Evolutionary conservation across 2,329 filamentous ascomycete species (phyloP).

Genomic region (Grosmannia huntii): DNA sequence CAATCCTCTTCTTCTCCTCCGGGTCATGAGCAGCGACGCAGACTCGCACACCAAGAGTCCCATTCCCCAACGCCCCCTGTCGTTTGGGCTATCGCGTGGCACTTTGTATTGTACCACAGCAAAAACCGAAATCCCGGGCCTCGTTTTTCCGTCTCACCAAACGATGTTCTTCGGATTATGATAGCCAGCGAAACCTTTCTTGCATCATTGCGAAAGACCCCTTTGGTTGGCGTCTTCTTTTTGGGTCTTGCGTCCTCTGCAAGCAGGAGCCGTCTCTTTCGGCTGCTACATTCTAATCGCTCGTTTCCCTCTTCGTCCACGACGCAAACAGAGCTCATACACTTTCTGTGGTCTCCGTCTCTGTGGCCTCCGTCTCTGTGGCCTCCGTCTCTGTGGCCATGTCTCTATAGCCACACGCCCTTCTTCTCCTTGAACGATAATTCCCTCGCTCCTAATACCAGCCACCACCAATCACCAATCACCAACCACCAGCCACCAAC

Average conservation of each 20-base stretch:
- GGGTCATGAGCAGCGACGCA: neutral
- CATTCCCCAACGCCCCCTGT: neutral
- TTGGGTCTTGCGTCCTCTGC: neutral
- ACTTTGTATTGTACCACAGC: neutral
- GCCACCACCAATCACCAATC: neutral
- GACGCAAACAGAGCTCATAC: neutral
- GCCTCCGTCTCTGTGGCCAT: neutral
- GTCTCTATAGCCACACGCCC: neutral
- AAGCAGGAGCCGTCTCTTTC: neutral
- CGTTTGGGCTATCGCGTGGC: neutral
- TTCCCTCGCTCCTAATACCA: neutral
- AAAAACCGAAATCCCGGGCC: neutral
- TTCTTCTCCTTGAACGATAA: neutral
- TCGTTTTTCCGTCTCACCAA: neutral
- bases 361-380: too few relatives aligned
- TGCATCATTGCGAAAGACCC: neutral
- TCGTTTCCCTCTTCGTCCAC: neutral
- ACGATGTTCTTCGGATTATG: neutral
- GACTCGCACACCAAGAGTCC: neutral
- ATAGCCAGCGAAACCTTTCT: neutral
- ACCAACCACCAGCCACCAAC: neutral
- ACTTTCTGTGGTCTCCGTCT: neutral
- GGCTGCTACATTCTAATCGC: neutral
- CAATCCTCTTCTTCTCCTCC: neutral
- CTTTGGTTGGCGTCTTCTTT: neutral